Evolutionary conservation across 306 rosid genomes (phyloP).

Genomic region (Argentina anserina): DNA sequence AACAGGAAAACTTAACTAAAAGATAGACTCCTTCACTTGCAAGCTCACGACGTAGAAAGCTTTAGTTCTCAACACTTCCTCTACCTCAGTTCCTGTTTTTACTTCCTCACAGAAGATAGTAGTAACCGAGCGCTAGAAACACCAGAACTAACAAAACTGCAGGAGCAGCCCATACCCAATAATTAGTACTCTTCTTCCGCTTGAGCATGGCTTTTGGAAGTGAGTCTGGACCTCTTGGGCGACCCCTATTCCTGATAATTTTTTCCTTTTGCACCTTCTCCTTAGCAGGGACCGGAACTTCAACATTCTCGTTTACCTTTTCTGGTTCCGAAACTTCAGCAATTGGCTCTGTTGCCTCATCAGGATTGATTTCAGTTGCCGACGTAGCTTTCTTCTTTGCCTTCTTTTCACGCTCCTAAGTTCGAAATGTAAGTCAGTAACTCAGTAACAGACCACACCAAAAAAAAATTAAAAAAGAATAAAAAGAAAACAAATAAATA

Average conservation of each 20-base stretch:
- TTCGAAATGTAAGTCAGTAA: constrained; percentile 18
- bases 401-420: constrained; percentile 86
- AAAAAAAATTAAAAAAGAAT: background rate
- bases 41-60: constrained; percentile 28
- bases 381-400: constrained; percentile 68
- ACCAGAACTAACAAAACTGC: constrained; percentile 51
- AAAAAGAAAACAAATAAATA: constrained; percentile 1
- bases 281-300: constrained; percentile 40
- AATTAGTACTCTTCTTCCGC: constrained; percentile 59
- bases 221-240: constrained; percentile 47
- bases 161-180: constrained; percentile 66
- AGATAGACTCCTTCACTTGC: constrained; percentile 29
- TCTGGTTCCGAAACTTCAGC: constrained; percentile 51
- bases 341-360: constrained; percentile 42
- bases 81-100: constrained; percentile 13
- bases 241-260: constrained; percentile 41
- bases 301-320: constrained; percentile 35
- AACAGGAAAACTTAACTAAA: constrained; percentile 50
- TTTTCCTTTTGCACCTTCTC: constrained; percentile 51
- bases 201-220: constrained; percentile 58
- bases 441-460: constrained; percentile 27
- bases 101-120: constrained; percentile 41
- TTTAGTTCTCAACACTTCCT: constrained; percentile 31
- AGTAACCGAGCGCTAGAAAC: constrained; percentile 50
- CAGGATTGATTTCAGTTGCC: constrained; percentile 32